Evolutionary conservation across 768 basidiomycete genomes (phyloP).

Genomic region (Xerocomellus amylosporus): DNA sequence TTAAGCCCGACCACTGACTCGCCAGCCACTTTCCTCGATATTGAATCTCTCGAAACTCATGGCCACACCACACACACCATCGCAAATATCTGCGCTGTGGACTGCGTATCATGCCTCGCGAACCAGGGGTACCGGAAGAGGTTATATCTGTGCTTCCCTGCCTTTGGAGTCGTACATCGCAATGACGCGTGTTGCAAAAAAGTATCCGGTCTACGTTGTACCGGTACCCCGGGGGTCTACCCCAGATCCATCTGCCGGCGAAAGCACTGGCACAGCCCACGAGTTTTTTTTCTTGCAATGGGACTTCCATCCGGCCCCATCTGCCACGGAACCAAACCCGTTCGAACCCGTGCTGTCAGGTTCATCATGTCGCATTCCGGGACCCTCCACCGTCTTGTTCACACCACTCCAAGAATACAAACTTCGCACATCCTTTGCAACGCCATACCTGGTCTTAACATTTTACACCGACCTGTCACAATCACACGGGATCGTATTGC

Average conservation of each 20-base stretch:
- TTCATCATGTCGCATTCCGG: constrained; percentile 40
- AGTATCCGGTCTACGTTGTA: constrained; percentile 77
- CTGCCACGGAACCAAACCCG: constrained; percentile 40
- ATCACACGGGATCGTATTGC: constrained; percentile 77
- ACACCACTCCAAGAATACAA: constrained; percentile 96
- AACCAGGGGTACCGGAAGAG: constrained; percentile 75
- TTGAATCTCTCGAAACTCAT: constrained; percentile 73
- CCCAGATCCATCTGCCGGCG: constrained; percentile 28
- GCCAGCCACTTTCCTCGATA: constrained; percentile 75
- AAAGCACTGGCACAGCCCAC: constrained; percentile 43
- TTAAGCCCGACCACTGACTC: neutral
- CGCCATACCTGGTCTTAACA: constrained; percentile 87
- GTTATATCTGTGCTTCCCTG: constrained; percentile 81
- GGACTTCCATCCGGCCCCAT: constrained; percentile 72
- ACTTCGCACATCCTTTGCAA: constrained; percentile 75
- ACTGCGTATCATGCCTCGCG: constrained; percentile 83
- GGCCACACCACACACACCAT: constrained; percentile 62
- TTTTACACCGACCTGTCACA: constrained; percentile 86
- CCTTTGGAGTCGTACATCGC: constrained; percentile 68
- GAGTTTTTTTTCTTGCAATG: constrained; percentile 91
- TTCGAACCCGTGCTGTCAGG: constrained; percentile 37
- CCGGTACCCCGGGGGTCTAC: constrained; percentile 62
- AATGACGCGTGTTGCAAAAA: constrained; percentile 60
- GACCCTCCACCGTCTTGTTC: constrained; percentile 77
- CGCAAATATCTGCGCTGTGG: constrained; percentile 83